A percentile compares a stretch with the other conserved stretches of the same genome.
These are phyloP conservation scores for Fusarium setosum DNA, from an alignment of 2,329 filamentous ascomycete genomes.

Conservation along the genomic window DNA sequence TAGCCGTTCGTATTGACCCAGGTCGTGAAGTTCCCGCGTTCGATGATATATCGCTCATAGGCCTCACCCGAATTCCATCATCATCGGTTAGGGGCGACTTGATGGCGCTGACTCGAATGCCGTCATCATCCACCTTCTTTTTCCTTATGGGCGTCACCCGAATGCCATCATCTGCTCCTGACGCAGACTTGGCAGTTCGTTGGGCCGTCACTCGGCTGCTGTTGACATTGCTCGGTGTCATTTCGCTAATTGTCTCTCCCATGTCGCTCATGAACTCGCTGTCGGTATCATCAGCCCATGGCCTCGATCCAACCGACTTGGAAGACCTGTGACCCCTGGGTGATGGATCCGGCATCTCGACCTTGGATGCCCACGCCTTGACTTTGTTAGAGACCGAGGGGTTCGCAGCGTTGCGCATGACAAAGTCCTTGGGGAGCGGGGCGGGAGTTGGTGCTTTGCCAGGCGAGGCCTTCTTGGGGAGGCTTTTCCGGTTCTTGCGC, in stretches of 20 bases:
- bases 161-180: conserved; percentile 55
- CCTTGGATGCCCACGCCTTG: conserved; percentile 69
- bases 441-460: conserved; percentile 42
- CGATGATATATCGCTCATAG: conserved; percentile 44
- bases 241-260: conserved; percentile 43
- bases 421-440: conserved; percentile 68
- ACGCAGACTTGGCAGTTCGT: conserved; percentile 38
- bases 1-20: conserved; percentile 34
- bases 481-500: conserved; percentile 70
- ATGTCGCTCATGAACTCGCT: conserved; percentile 44
- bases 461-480: conserved; percentile 55
- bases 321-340: conserved; percentile 51
- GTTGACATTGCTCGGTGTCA: conserved; percentile 43
- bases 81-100: conserved; percentile 38
- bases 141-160: conserved; percentile 54
- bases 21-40: conserved; percentile 36
- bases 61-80: conserved; percentile 48
- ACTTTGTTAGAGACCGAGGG: conserved; percentile 69
- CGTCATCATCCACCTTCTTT: conserved; percentile 47
- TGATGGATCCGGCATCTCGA: conserved; percentile 60
- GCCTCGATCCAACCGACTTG: conserved; percentile 47
- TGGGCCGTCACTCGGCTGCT: conserved; percentile 34
- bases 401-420: conserved; percentile 64
- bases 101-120: conserved; percentile 47
- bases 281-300: conserved; percentile 41